Evolutionary conservation across 2,329 filamentous ascomycete genomes (phyloP).

Genomic region (Thielaviopsis ethacetica): DNA sequence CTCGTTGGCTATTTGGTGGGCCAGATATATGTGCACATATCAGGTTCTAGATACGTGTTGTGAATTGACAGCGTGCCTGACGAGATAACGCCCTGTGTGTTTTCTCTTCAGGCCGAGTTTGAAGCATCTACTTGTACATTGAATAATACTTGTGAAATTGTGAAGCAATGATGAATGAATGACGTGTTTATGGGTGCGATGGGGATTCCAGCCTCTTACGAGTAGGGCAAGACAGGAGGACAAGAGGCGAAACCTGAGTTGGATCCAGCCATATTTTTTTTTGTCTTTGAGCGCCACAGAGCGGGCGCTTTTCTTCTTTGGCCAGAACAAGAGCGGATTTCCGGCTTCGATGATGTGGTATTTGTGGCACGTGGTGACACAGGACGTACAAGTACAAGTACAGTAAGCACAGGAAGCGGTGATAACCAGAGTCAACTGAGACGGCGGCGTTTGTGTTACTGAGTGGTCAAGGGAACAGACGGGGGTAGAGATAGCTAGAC

Average conservation of each 20-base stretch:
- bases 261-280: not conserved
- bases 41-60: not conserved
- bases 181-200: not conserved
- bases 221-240: not conserved
- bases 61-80: not conserved
- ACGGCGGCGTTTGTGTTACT: not conserved
- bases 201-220: not conserved
- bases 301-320: not conserved
- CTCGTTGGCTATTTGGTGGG: not conserved
- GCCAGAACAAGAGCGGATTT: too few species aligned
- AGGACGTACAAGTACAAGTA: too few species aligned
- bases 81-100: not conserved
- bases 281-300: not conserved
- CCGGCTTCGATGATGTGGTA: too few species aligned
- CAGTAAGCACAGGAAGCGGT: not conserved
- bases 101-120: not conserved
- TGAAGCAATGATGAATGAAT: not conserved
- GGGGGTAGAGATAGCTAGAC: not conserved
- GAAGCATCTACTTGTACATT: too few species aligned
- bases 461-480: not conserved
- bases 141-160: too few species aligned
- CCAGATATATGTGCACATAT: not conserved
- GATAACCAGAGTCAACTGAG: not conserved
- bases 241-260: not conserved
- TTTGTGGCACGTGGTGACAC: too few species aligned